These are phyloP conservation scores for Sanghuangporus sanghuang DNA, from an alignment of 1,284 basidiomycete species.

Conservation along the genomic window DNA sequence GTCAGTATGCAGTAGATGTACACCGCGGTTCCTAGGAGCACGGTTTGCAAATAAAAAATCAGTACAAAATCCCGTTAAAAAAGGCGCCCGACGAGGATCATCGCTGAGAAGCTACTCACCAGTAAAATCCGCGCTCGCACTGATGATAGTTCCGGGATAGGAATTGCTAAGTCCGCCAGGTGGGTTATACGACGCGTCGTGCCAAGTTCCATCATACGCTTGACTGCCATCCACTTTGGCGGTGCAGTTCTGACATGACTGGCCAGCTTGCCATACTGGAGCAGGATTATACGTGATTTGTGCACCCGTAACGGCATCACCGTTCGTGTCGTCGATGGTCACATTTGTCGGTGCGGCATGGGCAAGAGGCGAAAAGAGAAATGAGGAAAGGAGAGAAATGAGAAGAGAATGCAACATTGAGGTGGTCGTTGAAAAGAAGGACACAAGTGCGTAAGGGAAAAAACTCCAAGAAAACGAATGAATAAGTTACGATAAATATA, in stretches of 20 bases:
- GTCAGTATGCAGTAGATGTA: conserved; percentile 15
- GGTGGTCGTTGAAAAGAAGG: background rate
- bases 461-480: background rate
- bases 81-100: too few relatives aligned
- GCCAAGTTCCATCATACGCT: conserved; percentile 4
- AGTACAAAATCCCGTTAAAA: background rate
- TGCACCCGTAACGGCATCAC: conserved; percentile 7
- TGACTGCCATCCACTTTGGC: background rate
- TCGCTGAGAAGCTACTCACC: background rate
- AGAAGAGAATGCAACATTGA: background rate
- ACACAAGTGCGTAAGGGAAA: background rate
- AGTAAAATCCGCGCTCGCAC: conserved; percentile 7
- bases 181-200: conserved; percentile 3
- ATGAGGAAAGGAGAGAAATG: background rate
- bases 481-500: background rate
- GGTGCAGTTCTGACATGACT: background rate
- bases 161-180: background rate
- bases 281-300: conserved; percentile 8
- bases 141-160: background rate
- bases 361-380: background rate
- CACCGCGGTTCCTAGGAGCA: conserved; percentile 4
- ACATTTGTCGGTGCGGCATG: conserved; percentile 3
- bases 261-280: background rate
- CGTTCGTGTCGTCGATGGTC: conserved; percentile 14
- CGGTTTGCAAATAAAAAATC: background rate